Evolutionary conservation across 2,329 filamentous ascomycete species (phyloP).

Genomic region (Metarhizium guizhouense): DNA sequence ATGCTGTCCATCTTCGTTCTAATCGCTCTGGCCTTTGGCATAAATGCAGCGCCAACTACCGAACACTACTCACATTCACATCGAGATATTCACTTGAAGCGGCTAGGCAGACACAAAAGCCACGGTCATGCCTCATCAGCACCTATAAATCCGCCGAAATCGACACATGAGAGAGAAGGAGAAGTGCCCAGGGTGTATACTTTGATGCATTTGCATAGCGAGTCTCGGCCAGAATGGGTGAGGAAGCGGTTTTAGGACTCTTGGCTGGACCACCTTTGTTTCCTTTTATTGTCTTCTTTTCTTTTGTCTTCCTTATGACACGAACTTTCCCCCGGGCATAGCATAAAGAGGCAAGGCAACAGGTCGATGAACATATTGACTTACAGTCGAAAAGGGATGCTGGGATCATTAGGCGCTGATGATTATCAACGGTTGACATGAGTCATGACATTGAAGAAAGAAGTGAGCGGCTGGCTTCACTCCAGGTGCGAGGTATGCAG

Average conservation of each 20-base stretch:
- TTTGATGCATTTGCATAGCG: neutral
- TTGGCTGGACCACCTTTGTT: neutral
- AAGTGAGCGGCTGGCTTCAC: no score
- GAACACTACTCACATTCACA: neutral
- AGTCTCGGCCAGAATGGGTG: conserved; percentile 5
- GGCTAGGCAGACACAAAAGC: neutral
- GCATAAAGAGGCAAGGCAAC: no score
- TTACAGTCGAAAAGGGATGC: no score
- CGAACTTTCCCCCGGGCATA: no score
- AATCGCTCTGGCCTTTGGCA: conserved; percentile 1
- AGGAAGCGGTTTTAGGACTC: conserved; percentile 3
- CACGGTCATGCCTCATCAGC: neutral
- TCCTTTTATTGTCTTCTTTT: neutral
- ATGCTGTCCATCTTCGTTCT: conserved; percentile 6
- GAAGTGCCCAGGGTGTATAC: neutral
- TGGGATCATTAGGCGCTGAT: no score
- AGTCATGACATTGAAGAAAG: no score
- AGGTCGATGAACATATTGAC: no score
- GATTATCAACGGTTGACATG: no score
- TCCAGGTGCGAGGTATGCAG: no score
- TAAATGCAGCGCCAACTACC: conserved; percentile 5
- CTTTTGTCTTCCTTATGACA: neutral
- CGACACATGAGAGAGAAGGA: neutral
- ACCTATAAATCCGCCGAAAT: neutral
- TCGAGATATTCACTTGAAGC: conserved; percentile 3